phyloP scores from a whole-genome alignment of 305 asterid species.

The Fraxinus nigra region DNA sequence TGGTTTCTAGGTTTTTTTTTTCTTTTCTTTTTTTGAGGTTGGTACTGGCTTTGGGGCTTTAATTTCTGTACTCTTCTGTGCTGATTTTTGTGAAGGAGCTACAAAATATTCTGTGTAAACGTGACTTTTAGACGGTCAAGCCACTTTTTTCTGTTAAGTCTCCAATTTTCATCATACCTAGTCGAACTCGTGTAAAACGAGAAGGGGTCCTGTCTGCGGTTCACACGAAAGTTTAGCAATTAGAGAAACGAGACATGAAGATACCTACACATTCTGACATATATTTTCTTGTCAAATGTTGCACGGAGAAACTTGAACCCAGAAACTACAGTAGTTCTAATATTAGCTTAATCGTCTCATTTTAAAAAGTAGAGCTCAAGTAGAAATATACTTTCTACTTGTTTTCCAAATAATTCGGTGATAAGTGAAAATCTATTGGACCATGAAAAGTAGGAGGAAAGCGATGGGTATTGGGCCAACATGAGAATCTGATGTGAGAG shows the following conservation, averaged over 20 bases:
- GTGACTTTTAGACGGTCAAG: background rate
- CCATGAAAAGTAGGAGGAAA: background rate
- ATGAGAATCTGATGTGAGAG: constrained; percentile 8
- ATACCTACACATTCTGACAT: background rate
- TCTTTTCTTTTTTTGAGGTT: background rate
- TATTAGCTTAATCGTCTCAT: background rate
- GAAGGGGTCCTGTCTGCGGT: background rate
- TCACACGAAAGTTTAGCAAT: background rate
- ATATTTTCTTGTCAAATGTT: background rate
- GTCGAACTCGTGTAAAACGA: background rate
- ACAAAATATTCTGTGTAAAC: background rate
- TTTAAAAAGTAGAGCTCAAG: background rate
- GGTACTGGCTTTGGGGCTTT: background rate
- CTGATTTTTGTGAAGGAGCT: background rate
- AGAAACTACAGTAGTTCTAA: background rate
- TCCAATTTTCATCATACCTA: background rate
- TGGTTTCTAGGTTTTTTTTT: background rate
- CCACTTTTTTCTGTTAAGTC: background rate
- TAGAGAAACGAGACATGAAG: background rate
- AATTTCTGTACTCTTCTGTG: background rate
- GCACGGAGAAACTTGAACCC: background rate
- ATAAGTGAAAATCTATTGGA: background rate
- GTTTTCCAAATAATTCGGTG: background rate
- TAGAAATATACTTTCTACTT: background rate
- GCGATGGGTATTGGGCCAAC: constrained; percentile 15